Conservation (phyloP, 129 eudicot genomes). For the Oenanthe sinensis region DNA sequence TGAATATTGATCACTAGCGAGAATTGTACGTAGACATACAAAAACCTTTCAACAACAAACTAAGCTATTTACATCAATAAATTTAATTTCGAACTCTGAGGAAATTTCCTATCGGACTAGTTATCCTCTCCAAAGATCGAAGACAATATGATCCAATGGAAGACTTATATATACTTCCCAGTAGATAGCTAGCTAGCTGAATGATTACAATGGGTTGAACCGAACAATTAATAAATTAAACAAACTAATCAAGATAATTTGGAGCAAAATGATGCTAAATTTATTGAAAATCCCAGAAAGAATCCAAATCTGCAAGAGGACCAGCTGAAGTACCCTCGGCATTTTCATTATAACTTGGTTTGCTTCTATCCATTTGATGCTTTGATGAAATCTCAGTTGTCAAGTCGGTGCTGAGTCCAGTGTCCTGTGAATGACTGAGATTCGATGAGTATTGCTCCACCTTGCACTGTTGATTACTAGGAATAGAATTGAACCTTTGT, state of each 20-base stretch:
- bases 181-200: constrained; percentile 1
- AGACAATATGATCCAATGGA: not conserved
- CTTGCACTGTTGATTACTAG: constrained; percentile 22
- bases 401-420: constrained; percentile 59
- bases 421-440: constrained; percentile 63
- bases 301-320: constrained; percentile 41
- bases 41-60: not conserved
- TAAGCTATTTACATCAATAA: not conserved
- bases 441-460: constrained; percentile 38
- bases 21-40: not conserved
- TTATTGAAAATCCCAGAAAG: constrained; percentile 47
- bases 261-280: not conserved
- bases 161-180: not conserved
- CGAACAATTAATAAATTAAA: not conserved
- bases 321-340: constrained; percentile 8
- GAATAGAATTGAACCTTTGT: not conserved
- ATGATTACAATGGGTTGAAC: not conserved
- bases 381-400: constrained; percentile 45
- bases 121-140: not conserved
- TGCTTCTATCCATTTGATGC: constrained; percentile 13
- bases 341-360: not conserved
- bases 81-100: not conserved
- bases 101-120: not conserved
- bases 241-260: not conserved
- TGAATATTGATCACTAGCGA: not conserved